These are phyloP conservation scores for Collybia nuda DNA, from an alignment of 768 basidiomycete species.

Conservation along the genomic window DNA sequence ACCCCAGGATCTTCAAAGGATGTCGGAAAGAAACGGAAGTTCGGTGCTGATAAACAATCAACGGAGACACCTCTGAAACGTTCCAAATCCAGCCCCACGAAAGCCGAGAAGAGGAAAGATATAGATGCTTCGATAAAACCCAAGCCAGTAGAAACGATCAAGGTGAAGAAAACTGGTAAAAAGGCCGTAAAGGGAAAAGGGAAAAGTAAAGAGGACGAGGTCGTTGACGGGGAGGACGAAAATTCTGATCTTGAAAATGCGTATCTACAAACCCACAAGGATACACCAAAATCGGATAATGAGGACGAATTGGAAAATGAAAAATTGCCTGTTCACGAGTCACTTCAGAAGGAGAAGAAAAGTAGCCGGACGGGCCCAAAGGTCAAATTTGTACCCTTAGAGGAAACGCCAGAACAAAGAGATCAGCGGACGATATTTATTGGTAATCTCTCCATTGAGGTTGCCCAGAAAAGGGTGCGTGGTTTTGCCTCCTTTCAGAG, in stretches of 20 bases:
- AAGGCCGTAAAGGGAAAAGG: conserved; percentile 6
- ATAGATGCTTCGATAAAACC: neutral
- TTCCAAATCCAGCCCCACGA: conserved; percentile 18
- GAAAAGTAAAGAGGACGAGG: conserved; percentile 16
- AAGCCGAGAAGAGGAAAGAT: conserved; percentile 6
- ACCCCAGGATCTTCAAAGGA: conserved; percentile 22
- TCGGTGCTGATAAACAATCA: conserved; percentile 15
- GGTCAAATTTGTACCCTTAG: conserved; percentile 54
- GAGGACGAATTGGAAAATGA: conserved; percentile 10
- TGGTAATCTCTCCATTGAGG: conserved; percentile 80
- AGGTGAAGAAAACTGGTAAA: conserved; percentile 11
- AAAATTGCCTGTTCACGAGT: conserved; percentile 56
- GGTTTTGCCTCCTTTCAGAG: neutral
- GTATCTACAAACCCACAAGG: conserved; percentile 13
- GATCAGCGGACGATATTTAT: conserved; percentile 89
- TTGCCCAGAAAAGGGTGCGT: conserved; percentile 75
- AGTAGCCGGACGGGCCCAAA: conserved; percentile 20
- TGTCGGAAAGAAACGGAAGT: conserved; percentile 31
- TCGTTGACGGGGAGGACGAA: conserved; percentile 29
- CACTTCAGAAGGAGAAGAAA: conserved; percentile 40
- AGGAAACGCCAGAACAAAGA: conserved; percentile 72
- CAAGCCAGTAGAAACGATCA: conserved; percentile 14
- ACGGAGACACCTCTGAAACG: conserved; percentile 19
- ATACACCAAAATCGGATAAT: conserved; percentile 10
- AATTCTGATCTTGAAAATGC: conserved; percentile 35